Conservation (phyloP, 176 grass and related monocot species). For the Canna indica region DNA sequence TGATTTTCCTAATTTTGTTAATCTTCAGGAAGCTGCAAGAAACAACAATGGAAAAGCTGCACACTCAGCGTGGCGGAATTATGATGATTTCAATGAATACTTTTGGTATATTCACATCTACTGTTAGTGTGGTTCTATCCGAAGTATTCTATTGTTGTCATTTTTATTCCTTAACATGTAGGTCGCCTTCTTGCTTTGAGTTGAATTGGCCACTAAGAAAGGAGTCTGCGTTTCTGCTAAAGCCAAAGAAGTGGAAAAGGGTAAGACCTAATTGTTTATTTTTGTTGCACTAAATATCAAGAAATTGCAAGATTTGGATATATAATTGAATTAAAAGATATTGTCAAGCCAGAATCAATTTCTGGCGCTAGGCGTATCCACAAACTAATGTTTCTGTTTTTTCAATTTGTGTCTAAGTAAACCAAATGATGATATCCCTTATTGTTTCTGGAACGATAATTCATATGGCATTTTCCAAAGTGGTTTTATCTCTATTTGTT, state of each 20-base stretch:
- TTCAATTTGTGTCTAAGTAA: too few species aligned
- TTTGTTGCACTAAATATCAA: neutral
- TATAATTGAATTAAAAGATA: neutral
- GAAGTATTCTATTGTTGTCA: neutral
- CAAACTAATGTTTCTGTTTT: too few species aligned
- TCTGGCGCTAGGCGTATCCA: neutral
- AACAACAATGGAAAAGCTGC: slow-evolving; percentile 70
- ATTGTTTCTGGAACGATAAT: too few species aligned
- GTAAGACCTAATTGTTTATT: slow-evolving; percentile 39
- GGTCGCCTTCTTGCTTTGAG: slow-evolving; percentile 66
- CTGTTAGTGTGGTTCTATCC: neutral
- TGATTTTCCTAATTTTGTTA: slow-evolving; percentile 14
- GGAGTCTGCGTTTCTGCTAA: slow-evolving; percentile 61
- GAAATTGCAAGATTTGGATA: neutral
- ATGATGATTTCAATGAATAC: slow-evolving; percentile 99
- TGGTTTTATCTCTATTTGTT: too few species aligned
- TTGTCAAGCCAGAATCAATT: neutral
- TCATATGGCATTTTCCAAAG: too few species aligned
- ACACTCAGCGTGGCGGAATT: slow-evolving; percentile 90
- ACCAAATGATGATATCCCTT: too few species aligned
- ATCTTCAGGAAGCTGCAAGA: slow-evolving; percentile 66
- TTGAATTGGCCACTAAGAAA: slow-evolving; percentile 56
- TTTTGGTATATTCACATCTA: slow-evolving; percentile 52
- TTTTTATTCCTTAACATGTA: slow-evolving; percentile 16
- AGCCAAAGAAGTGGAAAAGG: slow-evolving; percentile 65